Conservation (phyloP, 176 grass and related monocot genomes). For the Carex pumila region DNA sequence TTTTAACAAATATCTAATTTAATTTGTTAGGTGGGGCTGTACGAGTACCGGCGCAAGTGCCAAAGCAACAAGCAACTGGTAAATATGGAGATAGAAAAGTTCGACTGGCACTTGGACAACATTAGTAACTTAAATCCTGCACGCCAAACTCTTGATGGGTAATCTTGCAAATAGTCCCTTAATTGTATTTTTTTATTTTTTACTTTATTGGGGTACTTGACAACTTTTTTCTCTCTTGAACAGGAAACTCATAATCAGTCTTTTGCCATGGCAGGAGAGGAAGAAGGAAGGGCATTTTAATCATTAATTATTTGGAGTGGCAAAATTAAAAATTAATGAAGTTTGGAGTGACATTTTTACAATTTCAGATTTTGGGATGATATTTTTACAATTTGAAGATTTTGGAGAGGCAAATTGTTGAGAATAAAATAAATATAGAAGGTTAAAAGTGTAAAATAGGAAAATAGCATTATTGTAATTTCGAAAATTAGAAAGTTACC, state of each 20-base stretch:
- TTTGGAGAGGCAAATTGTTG: too few species aligned
- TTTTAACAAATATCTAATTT: not conserved
- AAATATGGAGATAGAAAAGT: constrained; percentile 2
- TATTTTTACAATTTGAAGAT: too few species aligned
- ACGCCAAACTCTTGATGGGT: constrained; percentile 1
- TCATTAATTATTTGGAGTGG: too few species aligned
- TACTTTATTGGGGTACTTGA: not conserved
- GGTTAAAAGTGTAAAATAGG: too few species aligned
- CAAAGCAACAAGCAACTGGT: not conserved
- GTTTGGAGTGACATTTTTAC: too few species aligned
- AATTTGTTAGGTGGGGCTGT: not conserved
- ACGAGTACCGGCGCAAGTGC: not conserved
- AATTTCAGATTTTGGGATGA: too few species aligned
- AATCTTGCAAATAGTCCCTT: constrained; percentile 2
- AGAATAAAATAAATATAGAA: too few species aligned
- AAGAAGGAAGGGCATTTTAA: too few species aligned
- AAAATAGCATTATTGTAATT: too few species aligned
- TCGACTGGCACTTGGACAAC: constrained; percentile 12
- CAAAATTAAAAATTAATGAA: too few species aligned
- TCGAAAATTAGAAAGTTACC: too few species aligned
- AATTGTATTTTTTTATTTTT: not conserved
- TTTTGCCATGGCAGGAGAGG: too few species aligned
- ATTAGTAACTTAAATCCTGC: constrained; percentile 8
- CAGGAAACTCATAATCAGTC: not conserved
- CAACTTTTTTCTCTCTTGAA: not conserved